A percentile compares a stretch with the other conserved stretches of the same genome.
Conservation (phyloP, 352 stramenopile genomes). For the Phytophthora nicotianae region DNA sequence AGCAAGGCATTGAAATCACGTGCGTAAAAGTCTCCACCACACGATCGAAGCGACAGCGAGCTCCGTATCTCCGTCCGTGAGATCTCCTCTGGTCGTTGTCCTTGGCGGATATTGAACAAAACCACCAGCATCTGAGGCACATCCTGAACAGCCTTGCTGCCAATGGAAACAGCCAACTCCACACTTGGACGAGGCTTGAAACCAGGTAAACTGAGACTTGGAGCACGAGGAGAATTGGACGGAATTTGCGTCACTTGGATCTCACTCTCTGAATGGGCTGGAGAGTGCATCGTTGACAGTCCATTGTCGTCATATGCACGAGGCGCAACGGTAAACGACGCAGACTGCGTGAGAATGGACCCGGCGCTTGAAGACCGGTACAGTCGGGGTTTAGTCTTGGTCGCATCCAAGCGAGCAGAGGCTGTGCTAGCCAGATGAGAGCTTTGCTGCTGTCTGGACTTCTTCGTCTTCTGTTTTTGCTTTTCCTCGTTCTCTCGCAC, state of each 20-base stretch:
- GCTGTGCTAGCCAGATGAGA: conserved; percentile 50
- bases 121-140: conserved; percentile 78
- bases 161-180: conserved; percentile 78
- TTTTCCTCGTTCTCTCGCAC: conserved; percentile 51
- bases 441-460: conserved; percentile 36
- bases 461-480: conserved; percentile 36
- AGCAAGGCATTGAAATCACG: conserved; percentile 81
- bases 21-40: conserved; percentile 75
- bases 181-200: conserved; percentile 70
- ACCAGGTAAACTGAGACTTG: conserved; percentile 67
- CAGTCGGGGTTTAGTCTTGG: conserved; percentile 36
- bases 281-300: conserved; percentile 39
- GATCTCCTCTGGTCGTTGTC: conserved; percentile 58
- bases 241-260: conserved; percentile 3
- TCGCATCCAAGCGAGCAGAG: conserved; percentile 29
- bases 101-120: conserved; percentile 58
- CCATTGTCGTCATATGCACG: conserved; percentile 57
- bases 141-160: conserved; percentile 71
- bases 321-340: conserved; percentile 20
- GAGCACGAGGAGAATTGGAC: conserved; percentile 42
- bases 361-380: conserved; percentile 72
- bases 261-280: conserved; percentile 29
- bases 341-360: conserved; percentile 58
- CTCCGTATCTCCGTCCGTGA: conserved; percentile 81
- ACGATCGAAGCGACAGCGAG: conserved; percentile 67